Conservation (phyloP, 2,329 filamentous ascomycete genomes). For the Fusarium armeniacum region DNA sequence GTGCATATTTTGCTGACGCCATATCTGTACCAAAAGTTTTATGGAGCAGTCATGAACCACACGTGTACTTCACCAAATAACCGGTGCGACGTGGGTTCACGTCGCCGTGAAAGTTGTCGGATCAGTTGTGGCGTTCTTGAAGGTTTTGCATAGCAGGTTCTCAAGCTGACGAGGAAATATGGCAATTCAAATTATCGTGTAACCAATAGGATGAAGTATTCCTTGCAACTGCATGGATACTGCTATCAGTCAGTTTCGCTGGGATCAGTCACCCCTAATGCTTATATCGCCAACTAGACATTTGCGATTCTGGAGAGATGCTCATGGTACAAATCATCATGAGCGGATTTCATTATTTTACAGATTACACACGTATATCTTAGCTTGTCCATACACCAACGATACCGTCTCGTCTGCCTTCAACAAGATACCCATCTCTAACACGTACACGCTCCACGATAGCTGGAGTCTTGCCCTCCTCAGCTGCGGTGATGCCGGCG, state of each 20-base stretch:
- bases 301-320: conserved; percentile 1
- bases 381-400: conserved; percentile 91
- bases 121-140: conserved; percentile 1
- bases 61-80: background rate
- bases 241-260: background rate
- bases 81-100: background rate
- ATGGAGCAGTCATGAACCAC: background rate
- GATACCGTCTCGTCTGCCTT: conserved; percentile 88
- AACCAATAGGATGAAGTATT: conserved; percentile 9
- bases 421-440: conserved; percentile 93
- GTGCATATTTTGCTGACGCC: conserved; percentile 33
- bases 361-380: conserved; percentile 45
- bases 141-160: background rate
- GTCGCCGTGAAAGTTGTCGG: background rate
- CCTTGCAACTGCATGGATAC: background rate
- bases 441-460: conserved; percentile 89
- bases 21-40: conserved; percentile 27
- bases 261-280: background rate
- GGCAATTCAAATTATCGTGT: background rate
- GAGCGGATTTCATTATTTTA: conserved; percentile 46
- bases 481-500: conserved; percentile 78
- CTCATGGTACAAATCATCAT: conserved; percentile 29
- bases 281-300: background rate
- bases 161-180: background rate
- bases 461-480: conserved; percentile 73